Evolutionary conservation across 441 rosid genomes (phyloP).

Genomic region (Corymbia citriodora): DNA sequence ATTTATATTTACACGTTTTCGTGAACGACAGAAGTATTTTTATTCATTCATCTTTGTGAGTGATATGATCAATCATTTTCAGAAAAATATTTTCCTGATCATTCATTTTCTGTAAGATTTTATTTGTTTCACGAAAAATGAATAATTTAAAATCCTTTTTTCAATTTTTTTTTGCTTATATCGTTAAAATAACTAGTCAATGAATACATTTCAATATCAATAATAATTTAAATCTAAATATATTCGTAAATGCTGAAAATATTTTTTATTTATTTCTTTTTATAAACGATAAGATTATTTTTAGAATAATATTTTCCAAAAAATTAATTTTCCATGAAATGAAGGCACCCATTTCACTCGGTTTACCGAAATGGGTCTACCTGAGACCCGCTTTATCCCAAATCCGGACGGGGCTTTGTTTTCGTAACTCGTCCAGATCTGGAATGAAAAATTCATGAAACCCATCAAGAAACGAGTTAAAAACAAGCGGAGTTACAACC

Average conservation of each 20-base stretch:
- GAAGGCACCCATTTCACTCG: rapidly evolving
- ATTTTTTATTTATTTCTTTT: rapidly evolving
- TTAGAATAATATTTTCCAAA: neutral
- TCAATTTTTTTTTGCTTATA: neutral
- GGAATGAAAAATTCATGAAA: neutral
- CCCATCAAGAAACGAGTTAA: neutral
- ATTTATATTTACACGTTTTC: no score
- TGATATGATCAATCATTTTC: no score
- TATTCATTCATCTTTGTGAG: no score
- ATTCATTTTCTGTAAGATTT: no score
- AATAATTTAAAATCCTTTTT: no score
- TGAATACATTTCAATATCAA: neutral
- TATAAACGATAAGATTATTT: neutral
- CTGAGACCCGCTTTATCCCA: neutral
- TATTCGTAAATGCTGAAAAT: neutral
- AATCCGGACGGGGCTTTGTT: neutral
- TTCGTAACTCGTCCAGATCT: rapidly evolving
- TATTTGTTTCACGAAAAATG: no score
- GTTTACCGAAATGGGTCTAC: neutral
- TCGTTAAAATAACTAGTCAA: neutral
- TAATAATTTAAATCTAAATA: rapidly evolving
- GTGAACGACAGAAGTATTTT: no score
- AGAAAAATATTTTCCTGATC: no score
- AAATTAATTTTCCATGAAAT: neutral
- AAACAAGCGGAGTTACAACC: neutral